These are phyloP conservation scores for Rhamnella rubrinervis DNA, from an alignment of 331 rosid genomes.

Conservation along the genomic window DNA sequence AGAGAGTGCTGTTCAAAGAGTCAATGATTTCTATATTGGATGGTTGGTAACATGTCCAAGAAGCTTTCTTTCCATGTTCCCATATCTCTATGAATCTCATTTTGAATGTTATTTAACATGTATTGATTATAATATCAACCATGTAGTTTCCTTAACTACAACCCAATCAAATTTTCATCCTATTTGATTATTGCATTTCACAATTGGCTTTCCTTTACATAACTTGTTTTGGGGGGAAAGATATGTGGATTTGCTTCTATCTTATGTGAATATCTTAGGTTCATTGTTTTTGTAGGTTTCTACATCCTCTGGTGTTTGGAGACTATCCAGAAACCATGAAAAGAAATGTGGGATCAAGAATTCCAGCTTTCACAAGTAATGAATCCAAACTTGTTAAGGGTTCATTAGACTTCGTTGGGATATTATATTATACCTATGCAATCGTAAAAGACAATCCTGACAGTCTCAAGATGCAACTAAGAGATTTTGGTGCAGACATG, in stretches of 20 bases:
- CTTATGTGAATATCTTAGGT: no score
- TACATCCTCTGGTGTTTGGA: not conserved
- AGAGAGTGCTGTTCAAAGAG: not conserved
- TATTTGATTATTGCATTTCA: no score
- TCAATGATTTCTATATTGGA: not conserved
- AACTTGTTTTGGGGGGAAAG: no score
- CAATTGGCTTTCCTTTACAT: no score
- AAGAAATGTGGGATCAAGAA: not conserved
- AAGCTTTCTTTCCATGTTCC: no score
- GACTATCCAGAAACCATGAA: not conserved
- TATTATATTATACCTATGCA: not conserved
- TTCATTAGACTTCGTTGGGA: not conserved
- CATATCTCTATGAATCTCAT: no score
- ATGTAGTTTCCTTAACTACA: no score
- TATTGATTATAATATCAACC: no score
- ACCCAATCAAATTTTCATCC: no score
- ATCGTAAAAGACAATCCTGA: not conserved
- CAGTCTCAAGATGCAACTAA: not conserved
- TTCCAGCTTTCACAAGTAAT: not conserved
- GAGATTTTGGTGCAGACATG: not conserved
- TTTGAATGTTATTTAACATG: no score
- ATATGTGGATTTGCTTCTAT: no score
- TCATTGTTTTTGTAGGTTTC: not conserved
- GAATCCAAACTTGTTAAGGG: not conserved
- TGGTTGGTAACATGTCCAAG: not conserved